Base-by-base conservation (phyloP, 176 grass and related monocot genomes). In the Aegilops longissima region DNA sequence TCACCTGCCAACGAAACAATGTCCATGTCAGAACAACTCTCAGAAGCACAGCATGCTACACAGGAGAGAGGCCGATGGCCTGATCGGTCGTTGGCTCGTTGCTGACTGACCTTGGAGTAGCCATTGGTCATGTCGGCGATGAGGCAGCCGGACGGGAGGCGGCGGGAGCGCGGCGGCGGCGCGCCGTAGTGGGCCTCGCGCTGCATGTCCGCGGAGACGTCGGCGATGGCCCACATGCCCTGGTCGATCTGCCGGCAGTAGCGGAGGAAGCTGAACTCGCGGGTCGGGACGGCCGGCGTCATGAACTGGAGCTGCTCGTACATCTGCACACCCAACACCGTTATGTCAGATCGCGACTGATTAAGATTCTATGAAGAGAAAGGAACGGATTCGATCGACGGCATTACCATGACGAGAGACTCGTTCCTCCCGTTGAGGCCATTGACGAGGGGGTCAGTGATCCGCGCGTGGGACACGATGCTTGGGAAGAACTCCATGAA, bases 171-270 rank as follows among this genome's bases (percentile, higher is more conserved):
- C 3, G 85, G 61, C 76, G 83, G 68, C 66, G 77, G 77, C 17
- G 47, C n/a, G n/a, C 77, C 81, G 72, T 87, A 94, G 62, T 92
- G 96, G 8, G 66, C 66, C 30, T 94, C 92, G 66, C 78, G 84
- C 24, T 87, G 83, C 73, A 86, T 85, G 56, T 98, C 96, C 27
- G 88, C 66, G 20, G 96, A 98, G 21, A 98, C 92, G 72, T 98
- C 94, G 29, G 92, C 92, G 51, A 98, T 44, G 67, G 88, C 96
- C 96, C 96, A 98, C 20, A 96, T 30, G 1, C 87, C 93, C 82
- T 96, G 93, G 56, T 98, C 92, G 72, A 98, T 94, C 86, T 96
- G 93, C 88, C 83, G 92, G 86, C 93, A 98, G 87, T 98, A 98
- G 76, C 96, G 96, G 54, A 98, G 88, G 89, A 98, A 98, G 84